These are phyloP conservation scores for Allium sativum DNA, from an alignment of 106 monocot species.

Conservation along the genomic window DNA sequence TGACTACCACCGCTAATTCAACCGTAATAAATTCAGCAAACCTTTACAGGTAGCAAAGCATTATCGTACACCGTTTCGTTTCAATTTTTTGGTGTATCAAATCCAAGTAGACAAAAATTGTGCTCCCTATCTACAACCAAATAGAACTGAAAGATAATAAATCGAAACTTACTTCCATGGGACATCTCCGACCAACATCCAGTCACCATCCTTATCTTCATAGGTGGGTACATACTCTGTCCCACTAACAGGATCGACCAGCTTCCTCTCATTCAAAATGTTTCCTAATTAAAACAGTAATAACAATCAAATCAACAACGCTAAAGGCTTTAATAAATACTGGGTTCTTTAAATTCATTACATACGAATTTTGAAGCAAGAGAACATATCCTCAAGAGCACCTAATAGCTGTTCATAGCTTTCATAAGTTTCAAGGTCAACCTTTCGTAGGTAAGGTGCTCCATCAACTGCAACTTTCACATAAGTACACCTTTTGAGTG, in stretches of 20 bases:
- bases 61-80: too few relatives aligned
- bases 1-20: too few relatives aligned
- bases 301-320: neutral
- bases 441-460: constrained; percentile 92
- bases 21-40: too few relatives aligned
- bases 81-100: too few relatives aligned
- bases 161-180: constrained; percentile 73
- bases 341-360: neutral
- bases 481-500: constrained; percentile 53
- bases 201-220: constrained; percentile 93
- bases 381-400: constrained; percentile 90
- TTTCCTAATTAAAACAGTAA: constrained; percentile 24
- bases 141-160: neutral
- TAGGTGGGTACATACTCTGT: constrained; percentile 83
- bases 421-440: constrained; percentile 58
- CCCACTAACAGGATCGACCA: constrained; percentile 80
- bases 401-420: constrained; percentile 68
- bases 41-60: too few relatives aligned
- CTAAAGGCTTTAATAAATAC: neutral
- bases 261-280: constrained; percentile 45
- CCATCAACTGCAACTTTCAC: constrained; percentile 98
- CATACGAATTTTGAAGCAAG: constrained; percentile 67
- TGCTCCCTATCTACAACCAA: too few relatives aligned
- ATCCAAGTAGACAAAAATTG: too few relatives aligned
- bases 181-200: constrained; percentile 94